phyloP scores from a whole-genome alignment of 2,329 filamentous ascomycete species.

The Dactylonectria macrodidyma region DNA sequence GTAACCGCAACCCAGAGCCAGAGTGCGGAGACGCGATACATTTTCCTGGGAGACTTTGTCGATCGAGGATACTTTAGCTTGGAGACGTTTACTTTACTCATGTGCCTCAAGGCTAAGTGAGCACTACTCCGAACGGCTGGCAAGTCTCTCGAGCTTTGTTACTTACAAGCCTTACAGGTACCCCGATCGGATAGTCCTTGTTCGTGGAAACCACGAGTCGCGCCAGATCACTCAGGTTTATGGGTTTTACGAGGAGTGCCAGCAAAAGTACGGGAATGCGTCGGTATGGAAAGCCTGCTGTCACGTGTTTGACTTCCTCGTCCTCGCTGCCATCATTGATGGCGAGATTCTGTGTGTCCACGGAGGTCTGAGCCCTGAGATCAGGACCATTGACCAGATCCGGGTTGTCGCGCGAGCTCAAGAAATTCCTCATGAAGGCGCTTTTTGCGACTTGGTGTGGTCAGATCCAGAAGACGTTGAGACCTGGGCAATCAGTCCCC shows the following conservation, averaged over 20 bases:
- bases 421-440: constrained; percentile 98
- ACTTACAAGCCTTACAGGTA: constrained; percentile 72
- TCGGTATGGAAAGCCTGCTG: constrained; percentile 99
- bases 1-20: constrained; percentile 56
- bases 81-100: constrained; percentile 96
- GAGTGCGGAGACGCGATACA: constrained; percentile 69
- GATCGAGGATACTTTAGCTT: constrained; percentile 98
- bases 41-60: constrained; percentile 89
- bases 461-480: constrained; percentile 97
- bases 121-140: constrained; percentile 35
- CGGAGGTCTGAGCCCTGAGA: constrained; percentile 89
- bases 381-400: constrained; percentile 98
- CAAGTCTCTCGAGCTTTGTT: constrained; percentile 3
- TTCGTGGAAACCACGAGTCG: constrained; percentile 98
- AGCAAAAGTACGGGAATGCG: constrained; percentile 97
- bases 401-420: constrained; percentile 98
- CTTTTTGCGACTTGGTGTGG: constrained; percentile 98
- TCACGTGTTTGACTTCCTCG: constrained; percentile 98
- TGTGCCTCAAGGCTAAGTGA: constrained; percentile 88
- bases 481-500: constrained; percentile 94
- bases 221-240: constrained; percentile 98
- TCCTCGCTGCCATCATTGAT: constrained; percentile 96
- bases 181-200: constrained; percentile 93
- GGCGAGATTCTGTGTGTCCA: constrained; percentile 99
- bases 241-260: constrained; percentile 98